Conservation (phyloP, 768 basidiomycete species). For the Cantharellus cinnabarinus region DNA sequence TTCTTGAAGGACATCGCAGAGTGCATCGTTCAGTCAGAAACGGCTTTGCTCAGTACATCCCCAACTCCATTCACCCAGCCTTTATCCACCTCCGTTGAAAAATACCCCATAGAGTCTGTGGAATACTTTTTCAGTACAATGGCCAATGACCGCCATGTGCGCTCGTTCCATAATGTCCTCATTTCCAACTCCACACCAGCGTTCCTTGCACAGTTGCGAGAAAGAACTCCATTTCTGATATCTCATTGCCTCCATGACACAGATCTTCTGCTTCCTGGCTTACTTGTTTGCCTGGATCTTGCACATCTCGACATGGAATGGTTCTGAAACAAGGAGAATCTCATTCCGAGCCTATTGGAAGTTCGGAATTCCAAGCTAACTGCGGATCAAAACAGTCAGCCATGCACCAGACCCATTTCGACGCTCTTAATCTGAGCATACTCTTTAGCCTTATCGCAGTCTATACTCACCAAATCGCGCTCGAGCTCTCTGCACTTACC, state of each 20-base stretch:
- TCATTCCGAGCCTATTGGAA: conserved; percentile 47
- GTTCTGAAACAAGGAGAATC: conserved; percentile 45
- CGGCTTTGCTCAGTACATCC: no score
- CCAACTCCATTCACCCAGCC: conserved; percentile 93
- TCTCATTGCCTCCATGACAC: conserved; percentile 29
- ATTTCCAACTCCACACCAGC: conserved; percentile 57
- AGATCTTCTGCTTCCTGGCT: conserved; percentile 41
- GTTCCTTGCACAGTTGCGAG: conserved; percentile 19
- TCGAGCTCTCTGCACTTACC: conserved; percentile 59
- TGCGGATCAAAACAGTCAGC: no score
- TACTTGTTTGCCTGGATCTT: conserved; percentile 62
- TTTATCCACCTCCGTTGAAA: conserved; percentile 73
- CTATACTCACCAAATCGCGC: conserved; percentile 57
- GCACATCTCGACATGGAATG: conserved; percentile 44
- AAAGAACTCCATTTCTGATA: conserved; percentile 32
- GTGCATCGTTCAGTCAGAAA: no score
- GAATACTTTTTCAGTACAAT: conserved; percentile 69
- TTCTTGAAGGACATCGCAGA: no score
- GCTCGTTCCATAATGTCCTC: conserved; percentile 68
- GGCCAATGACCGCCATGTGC: conserved; percentile 55
- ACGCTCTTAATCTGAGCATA: conserved; percentile 61
- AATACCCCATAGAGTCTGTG: conserved; percentile 69
- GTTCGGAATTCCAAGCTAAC: conserved; percentile 36
- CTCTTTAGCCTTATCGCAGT: conserved; percentile 72
- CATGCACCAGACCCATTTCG: conserved; percentile 41